A percentile compares a stretch with the other conserved stretches of the same genome.
phyloP scores from a whole-genome alignment of 352 stramenopile species.

The Globisporangium radiosum region DNA sequence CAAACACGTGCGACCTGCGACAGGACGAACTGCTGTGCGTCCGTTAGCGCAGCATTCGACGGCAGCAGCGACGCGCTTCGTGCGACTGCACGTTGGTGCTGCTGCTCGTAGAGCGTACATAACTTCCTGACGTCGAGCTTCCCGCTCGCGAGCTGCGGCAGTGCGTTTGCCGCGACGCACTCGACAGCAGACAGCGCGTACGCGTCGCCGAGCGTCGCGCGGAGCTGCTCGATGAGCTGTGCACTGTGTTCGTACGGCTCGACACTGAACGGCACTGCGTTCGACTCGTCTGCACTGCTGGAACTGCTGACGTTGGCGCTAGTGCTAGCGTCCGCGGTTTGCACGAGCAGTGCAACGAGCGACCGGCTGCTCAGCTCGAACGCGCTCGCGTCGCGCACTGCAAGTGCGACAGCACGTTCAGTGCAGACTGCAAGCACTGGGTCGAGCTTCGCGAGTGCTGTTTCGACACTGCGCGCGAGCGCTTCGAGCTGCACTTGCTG shows the following conservation, averaged over 20 bases:
- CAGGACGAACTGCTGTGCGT: neutral
- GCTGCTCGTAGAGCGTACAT: conserved; percentile 9
- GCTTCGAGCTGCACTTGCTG: conserved; percentile 44
- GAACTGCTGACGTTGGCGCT: too few relatives aligned
- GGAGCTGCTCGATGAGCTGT: conserved; percentile 24
- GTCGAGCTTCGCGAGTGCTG: conserved; percentile 15
- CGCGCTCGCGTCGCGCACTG: conserved; percentile 1
- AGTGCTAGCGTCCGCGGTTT: too few relatives aligned
- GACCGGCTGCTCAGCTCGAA: conserved; percentile 3
- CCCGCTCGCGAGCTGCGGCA: conserved; percentile 25
- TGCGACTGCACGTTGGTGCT: neutral
- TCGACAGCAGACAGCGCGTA: conserved; percentile 26
- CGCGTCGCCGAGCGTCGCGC: conserved; percentile 18
- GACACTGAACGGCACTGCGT: neutral
- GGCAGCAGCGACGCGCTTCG: neutral
- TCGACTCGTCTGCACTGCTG: too few relatives aligned
- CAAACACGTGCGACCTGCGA: conserved; percentile 3
- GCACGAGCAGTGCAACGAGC: conserved; percentile 6
- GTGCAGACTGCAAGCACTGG: too few relatives aligned
- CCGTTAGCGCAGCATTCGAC: too few relatives aligned
- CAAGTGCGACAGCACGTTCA: neutral
- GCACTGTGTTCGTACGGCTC: conserved; percentile 9
- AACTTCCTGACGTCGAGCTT: conserved; percentile 35
- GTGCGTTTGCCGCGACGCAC: conserved; percentile 3
- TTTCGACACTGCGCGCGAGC: conserved; percentile 21